A percentile compares a stretch with the other conserved stretches of the same genome.
Evolutionary conservation across 768 basidiomycete species (phyloP).

Genomic region (Lactarius hatsudake): DNA sequence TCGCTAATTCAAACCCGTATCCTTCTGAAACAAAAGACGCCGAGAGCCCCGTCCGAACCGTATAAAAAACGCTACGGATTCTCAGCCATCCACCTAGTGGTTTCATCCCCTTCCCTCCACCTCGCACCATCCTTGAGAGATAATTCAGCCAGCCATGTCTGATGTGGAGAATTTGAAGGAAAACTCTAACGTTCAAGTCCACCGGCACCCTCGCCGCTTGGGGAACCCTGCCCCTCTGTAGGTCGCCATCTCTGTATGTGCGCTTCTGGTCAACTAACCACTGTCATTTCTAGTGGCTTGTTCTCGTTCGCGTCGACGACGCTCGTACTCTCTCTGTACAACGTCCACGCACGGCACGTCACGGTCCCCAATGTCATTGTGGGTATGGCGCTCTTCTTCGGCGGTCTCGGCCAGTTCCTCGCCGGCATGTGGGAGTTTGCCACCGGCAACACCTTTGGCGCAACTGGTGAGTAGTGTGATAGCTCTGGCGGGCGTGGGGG

Average conservation of each 20-base stretch:
- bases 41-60: neutral
- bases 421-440: slow-evolving; percentile 80
- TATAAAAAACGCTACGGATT: neutral
- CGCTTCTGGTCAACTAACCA: slow-evolving; percentile 31
- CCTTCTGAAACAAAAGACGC: neutral
- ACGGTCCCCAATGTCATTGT: slow-evolving; percentile 64
- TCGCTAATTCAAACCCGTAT: neutral
- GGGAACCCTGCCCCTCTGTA: slow-evolving; percentile 48
- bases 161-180: slow-evolving; percentile 35
- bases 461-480: slow-evolving; percentile 52
- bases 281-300: slow-evolving; percentile 74
- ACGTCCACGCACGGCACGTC: slow-evolving; percentile 55
- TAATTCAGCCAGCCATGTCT: slow-evolving; percentile 31
- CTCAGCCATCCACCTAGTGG: neutral
- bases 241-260: neutral
- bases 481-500: neutral
- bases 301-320: slow-evolving; percentile 85
- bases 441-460: slow-evolving; percentile 65
- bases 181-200: slow-evolving; percentile 9
- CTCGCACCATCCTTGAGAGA: neutral
- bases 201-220: slow-evolving; percentile 36
- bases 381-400: slow-evolving; percentile 84
- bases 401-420: slow-evolving; percentile 80
- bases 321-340: slow-evolving; percentile 74
- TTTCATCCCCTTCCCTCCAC: neutral